Evolutionary conservation across 208 protist genomes (phyloP).

Genomic region (Trypanosoma melophagium): DNA sequence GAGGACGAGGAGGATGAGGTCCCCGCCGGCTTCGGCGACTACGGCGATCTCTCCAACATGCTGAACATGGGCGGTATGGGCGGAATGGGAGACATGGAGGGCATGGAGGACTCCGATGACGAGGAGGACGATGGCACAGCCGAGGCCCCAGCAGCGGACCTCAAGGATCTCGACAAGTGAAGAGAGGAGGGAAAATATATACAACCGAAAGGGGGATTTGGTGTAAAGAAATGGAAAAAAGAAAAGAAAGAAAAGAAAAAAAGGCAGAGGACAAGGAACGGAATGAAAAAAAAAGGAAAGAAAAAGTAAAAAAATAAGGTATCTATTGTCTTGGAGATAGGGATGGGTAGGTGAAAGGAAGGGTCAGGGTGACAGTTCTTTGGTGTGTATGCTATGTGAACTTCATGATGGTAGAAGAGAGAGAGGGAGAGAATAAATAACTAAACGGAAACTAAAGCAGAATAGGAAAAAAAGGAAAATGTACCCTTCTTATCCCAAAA

Average conservation of each 20-base stretch:
- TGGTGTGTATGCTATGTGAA: too few relatives aligned
- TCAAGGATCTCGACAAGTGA: slow-evolving; percentile 65
- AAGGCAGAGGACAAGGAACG: neutral
- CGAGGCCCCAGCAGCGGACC: slow-evolving; percentile 35
- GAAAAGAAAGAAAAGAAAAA: slow-evolving; percentile 12
- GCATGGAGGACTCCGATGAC: slow-evolving; percentile 50
- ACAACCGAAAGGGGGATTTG: neutral
- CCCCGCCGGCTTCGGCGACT: slow-evolving; percentile 74
- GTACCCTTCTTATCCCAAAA: too few relatives aligned
- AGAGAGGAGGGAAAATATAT: neutral
- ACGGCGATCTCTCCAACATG: slow-evolving; percentile 79
- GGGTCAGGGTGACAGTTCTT: too few relatives aligned
- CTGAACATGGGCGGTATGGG: slow-evolving; percentile 56
- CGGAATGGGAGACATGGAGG: slow-evolving; percentile 38
- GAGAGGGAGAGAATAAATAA: neutral
- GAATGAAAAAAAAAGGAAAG: neutral
- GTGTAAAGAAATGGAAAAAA: slow-evolving; percentile 1
- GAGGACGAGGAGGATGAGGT: slow-evolving; percentile 83
- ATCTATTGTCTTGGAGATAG: neutral
- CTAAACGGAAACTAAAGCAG: neutral
- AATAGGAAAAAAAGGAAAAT: neutral
- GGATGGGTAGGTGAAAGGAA: neutral
- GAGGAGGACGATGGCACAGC: slow-evolving; percentile 31
- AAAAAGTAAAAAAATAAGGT: slow-evolving; percentile 1
- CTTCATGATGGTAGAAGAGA: neutral